Percentiles rank a stretch among this genome's conserved stretches.
Evolutionary conservation across 139 green algal genomes (phyloP).

Genomic region (Mychonastes homosphaera): DNA sequence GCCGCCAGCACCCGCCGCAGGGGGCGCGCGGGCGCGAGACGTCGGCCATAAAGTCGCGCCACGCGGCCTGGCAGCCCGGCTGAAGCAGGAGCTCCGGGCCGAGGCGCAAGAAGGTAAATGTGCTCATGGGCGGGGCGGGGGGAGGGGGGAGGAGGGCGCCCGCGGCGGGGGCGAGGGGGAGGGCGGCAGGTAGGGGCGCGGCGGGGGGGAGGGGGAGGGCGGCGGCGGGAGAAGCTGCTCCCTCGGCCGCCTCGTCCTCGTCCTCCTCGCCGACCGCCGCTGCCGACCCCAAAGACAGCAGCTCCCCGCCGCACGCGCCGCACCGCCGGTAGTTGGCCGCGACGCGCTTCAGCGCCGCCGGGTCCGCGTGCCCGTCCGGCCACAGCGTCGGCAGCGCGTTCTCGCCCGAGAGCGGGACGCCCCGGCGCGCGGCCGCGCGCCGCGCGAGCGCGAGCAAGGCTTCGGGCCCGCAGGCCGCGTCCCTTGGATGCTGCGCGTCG

Average conservation of each 20-base stretch:
- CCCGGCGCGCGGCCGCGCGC: slow-evolving; percentile 33
- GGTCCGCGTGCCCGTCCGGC: slow-evolving; percentile 38
- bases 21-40: slow-evolving; percentile 24
- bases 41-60: slow-evolving; percentile 49
- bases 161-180: neutral
- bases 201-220: neutral
- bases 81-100: slow-evolving; percentile 61
- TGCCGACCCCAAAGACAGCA: slow-evolving; percentile 5
- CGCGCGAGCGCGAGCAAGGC: slow-evolving; percentile 74
- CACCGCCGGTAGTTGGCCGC: slow-evolving; percentile 48
- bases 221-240: neutral
- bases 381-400: slow-evolving; percentile 87
- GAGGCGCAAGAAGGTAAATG: slow-evolving; percentile 76
- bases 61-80: slow-evolving; percentile 37
- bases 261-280: neutral
- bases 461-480: slow-evolving; percentile 78
- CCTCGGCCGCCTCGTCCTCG: neutral
- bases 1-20: neutral
- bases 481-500: slow-evolving; percentile 81
- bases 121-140: slow-evolving; percentile 47
- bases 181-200: neutral
- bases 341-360: slow-evolving; percentile 55
- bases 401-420: slow-evolving; percentile 72
- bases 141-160: neutral
- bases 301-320: neutral